Conservation (phyloP, 78 protist genomes). For the Creolimax fragrantissima region DNA sequence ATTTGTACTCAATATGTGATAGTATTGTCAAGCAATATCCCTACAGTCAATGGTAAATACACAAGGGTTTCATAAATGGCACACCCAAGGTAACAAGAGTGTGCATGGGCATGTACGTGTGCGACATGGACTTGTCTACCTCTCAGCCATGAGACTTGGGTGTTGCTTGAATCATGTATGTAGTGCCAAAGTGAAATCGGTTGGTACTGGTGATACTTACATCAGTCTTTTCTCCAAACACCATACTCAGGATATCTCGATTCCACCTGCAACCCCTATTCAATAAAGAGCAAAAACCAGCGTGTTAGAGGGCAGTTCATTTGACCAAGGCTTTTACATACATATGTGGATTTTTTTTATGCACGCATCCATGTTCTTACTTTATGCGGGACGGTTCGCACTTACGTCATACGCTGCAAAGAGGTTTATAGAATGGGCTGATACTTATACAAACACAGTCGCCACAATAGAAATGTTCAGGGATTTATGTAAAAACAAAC, state of each 20-base stretch:
- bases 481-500: neutral
- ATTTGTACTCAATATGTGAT: no score
- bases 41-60: no score
- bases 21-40: no score
- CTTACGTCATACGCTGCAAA: neutral
- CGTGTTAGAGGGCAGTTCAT: no score
- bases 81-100: no score
- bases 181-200: neutral
- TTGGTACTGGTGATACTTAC: neutral
- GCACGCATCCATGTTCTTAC: neutral
- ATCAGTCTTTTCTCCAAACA: neutral
- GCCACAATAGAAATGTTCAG: neutral
- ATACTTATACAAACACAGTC: neutral
- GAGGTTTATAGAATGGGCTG: no score
- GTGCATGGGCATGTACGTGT: no score
- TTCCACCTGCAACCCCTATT: constrained; percentile 5
- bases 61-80: no score
- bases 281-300: no score
- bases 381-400: neutral
- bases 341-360: neutral
- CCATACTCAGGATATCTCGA: neutral
- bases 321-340: no score
- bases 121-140: no score
- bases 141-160: no score
- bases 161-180: neutral